Evolutionary conservation across 2,329 filamentous ascomycete species (phyloP).

Genomic region (Chaetomiaceae sp.): DNA sequence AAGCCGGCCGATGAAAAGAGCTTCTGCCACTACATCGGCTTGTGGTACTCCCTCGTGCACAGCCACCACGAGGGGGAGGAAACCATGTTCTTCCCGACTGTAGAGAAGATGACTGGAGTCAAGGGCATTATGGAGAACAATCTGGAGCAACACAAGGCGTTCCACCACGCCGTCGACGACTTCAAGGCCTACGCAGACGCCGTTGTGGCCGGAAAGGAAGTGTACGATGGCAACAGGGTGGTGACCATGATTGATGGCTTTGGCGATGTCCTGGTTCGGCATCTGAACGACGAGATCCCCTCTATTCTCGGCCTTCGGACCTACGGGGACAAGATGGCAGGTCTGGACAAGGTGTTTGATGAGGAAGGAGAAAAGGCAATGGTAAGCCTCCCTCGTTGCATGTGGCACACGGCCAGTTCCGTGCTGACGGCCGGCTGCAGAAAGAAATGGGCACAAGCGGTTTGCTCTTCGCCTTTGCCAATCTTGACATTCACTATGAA

Average conservation of each 20-base stretch:
- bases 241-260: conserved; percentile 29
- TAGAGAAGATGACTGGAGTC: too few relatives aligned
- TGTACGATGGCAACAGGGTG: conserved; percentile 27
- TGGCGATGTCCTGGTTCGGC: conserved; percentile 24
- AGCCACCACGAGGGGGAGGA: too few relatives aligned
- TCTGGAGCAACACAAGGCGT: too few relatives aligned
- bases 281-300: conserved; percentile 31
- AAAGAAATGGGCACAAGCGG: conserved; percentile 20
- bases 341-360: conserved; percentile 12
- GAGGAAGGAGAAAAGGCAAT: conserved; percentile 21
- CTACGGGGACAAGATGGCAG: conserved; percentile 24
- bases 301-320: conserved; percentile 26
- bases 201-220: conserved; percentile 20
- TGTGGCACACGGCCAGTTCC: not conserved
- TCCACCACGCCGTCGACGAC: conserved; percentile 23
- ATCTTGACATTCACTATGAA: conserved; percentile 25
- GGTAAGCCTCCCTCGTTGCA: conserved; percentile 15
- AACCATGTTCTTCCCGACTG: too few relatives aligned
- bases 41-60: too few relatives aligned
- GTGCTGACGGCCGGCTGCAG: conserved; percentile 9
- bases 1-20: too few relatives aligned
- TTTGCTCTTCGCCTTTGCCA: conserved; percentile 19
- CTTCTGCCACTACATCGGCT: too few relatives aligned
- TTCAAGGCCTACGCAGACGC: conserved; percentile 27
- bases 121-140: too few relatives aligned